A percentile compares a stretch with the other conserved stretches of the same genome.
Conservation (phyloP, 768 basidiomycete species). For the Tubosaeta sp. region DNA sequence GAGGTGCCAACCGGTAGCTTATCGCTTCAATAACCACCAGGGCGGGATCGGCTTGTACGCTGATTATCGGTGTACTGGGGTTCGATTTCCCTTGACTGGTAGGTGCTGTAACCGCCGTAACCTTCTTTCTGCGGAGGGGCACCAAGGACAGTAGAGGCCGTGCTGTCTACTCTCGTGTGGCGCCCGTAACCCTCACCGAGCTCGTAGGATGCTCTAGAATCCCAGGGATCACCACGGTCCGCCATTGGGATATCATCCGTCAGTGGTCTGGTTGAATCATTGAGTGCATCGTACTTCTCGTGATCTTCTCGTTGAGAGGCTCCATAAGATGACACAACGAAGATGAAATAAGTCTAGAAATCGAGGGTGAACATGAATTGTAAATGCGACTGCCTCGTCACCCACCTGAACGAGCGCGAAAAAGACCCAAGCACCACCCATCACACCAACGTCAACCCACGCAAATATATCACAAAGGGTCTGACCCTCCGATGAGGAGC, state of each 20-base stretch:
- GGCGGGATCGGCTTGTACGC: conserved; percentile 34
- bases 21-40: conserved; percentile 40
- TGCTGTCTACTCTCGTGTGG: conserved; percentile 56
- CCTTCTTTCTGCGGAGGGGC: conserved; percentile 46
- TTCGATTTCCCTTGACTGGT: conserved; percentile 29
- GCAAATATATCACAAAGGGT: conserved; percentile 86
- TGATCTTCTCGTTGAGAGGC: conserved; percentile 75
- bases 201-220: conserved; percentile 50
- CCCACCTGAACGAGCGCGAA: conserved; percentile 74
- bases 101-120: conserved; percentile 26
- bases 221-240: conserved; percentile 67
- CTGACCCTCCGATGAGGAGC: conserved; percentile 47
- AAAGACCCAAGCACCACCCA: conserved; percentile 84
- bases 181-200: conserved; percentile 34
- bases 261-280: conserved; percentile 51
- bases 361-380: conserved; percentile 2
- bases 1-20: not conserved
- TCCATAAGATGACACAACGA: conserved; percentile 61
- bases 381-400: not conserved
- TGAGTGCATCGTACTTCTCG: conserved; percentile 70
- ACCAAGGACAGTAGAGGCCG: conserved; percentile 52
- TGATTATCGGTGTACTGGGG: conserved; percentile 30
- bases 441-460: conserved; percentile 89
- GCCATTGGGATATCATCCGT: conserved; percentile 61
- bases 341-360: conserved; percentile 44